A percentile compares a stretch with the other conserved stretches of the same genome.
Evolutionary conservation across 352 stramenopile genomes (phyloP).

Genomic region (Aphanomyces euteiches): DNA sequence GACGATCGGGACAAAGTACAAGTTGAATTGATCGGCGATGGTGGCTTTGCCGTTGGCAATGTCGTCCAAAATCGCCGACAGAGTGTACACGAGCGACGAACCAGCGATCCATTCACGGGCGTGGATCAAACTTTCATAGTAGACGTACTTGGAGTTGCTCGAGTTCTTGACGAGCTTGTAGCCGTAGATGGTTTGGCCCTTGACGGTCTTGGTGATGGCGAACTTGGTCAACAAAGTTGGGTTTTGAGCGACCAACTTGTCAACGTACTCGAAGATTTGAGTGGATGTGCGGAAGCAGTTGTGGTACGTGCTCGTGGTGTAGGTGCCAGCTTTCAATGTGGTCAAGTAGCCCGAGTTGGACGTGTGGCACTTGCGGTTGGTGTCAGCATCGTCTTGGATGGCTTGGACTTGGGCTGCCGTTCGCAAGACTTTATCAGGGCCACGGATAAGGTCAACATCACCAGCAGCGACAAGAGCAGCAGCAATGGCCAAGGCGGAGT

Average conservation of each 20-base stretch:
- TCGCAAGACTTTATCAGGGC: not conserved
- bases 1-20: slow-evolving; percentile 39
- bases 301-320: slow-evolving; percentile 34
- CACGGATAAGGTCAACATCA: not conserved
- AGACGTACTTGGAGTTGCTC: too few species aligned
- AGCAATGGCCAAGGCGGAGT: not conserved
- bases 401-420: not conserved
- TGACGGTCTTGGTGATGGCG: slow-evolving; percentile 31
- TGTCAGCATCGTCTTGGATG: slow-evolving; percentile 15
- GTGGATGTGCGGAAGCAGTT: slow-evolving; percentile 35
- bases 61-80: too few species aligned
- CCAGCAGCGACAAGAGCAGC: not conserved
- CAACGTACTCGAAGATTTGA: slow-evolving; percentile 35
- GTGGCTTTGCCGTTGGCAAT: not conserved
- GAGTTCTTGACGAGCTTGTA: too few species aligned
- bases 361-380: slow-evolving; percentile 20
- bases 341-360: slow-evolving; percentile 12
- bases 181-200: slow-evolving; percentile 32
- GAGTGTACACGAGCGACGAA: too few species aligned
- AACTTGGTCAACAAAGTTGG: slow-evolving; percentile 32
- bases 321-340: not conserved
- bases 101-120: too few species aligned
- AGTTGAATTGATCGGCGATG: slow-evolving; percentile 33
- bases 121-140: too few species aligned
- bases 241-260: slow-evolving; percentile 29